Evolutionary conservation across 371 early-diverging fungal species (phyloP).

Genomic region (Capillidium rhysosporum): DNA sequence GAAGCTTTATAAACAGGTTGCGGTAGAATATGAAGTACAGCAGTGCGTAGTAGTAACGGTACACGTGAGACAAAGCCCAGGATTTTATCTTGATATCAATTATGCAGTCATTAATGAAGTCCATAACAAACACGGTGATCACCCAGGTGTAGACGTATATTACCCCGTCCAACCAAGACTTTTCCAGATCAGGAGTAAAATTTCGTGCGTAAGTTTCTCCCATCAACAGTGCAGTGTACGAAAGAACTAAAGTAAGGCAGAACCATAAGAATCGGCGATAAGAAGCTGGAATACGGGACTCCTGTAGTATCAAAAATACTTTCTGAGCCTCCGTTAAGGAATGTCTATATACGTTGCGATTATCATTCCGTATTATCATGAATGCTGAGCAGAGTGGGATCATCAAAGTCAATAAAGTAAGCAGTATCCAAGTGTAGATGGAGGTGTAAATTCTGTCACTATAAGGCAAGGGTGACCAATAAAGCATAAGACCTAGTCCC

Average conservation of each 20-base stretch:
- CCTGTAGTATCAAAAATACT: slow-evolving; percentile 18
- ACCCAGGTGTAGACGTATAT: slow-evolving; percentile 55
- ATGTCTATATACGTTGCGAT: slow-evolving; percentile 21
- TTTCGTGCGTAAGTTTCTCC: slow-evolving; percentile 43
- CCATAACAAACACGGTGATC: slow-evolving; percentile 37
- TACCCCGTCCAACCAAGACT: slow-evolving; percentile 31
- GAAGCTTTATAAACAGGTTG: slow-evolving; percentile 46
- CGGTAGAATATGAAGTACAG: slow-evolving; percentile 61
- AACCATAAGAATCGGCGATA: slow-evolving; percentile 56
- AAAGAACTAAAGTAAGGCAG: slow-evolving; percentile 33
- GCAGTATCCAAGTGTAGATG: slow-evolving; percentile 38
- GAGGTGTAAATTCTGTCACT: too few relatives aligned
- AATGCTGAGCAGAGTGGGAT: slow-evolving; percentile 42
- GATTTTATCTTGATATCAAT: slow-evolving; percentile 36
- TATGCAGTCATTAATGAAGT: slow-evolving; percentile 36
- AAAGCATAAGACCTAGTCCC: slow-evolving; percentile 27
- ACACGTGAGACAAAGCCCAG: slow-evolving; percentile 40
- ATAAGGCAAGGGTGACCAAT: slow-evolving; percentile 19
- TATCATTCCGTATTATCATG: slow-evolving; percentile 27
- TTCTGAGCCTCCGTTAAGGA: slow-evolving; percentile 20
- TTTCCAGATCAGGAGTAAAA: slow-evolving; percentile 30
- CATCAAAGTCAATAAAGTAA: slow-evolving; percentile 46
- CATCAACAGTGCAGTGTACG: slow-evolving; percentile 36
- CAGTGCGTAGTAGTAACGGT: slow-evolving; percentile 50
- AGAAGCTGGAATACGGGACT: slow-evolving; percentile 38